A percentile compares a stretch with the other conserved stretches of the same genome.
These are phyloP conservation scores for Chlamydomonas reinhardtii DNA, from an alignment of 163 green algal genomes.

Conservation along the genomic window DNA sequence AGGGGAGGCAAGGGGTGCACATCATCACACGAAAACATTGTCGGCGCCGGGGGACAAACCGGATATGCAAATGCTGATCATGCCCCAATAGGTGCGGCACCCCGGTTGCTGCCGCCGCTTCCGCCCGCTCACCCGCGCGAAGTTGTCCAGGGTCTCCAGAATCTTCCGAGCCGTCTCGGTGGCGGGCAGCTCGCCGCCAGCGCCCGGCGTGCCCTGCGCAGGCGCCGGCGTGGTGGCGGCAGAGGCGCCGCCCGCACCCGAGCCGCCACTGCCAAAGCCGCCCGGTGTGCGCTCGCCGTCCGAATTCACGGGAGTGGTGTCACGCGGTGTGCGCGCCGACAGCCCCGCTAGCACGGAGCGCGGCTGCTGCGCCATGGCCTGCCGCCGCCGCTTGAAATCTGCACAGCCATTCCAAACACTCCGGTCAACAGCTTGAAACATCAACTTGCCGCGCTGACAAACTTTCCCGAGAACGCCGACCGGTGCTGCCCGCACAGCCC, in stretches of 20 bases:
- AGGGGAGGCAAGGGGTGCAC: neutral
- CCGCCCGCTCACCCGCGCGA: slow-evolving; percentile 29
- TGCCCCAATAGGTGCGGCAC: no score
- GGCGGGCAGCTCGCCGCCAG: neutral
- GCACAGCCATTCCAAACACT: no score
- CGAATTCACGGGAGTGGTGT: neutral
- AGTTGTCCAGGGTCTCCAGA: slow-evolving; percentile 54
- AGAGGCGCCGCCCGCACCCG: neutral
- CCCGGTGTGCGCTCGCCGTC: slow-evolving; percentile 26
- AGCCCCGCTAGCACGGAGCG: slow-evolving; percentile 47
- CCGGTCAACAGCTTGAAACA: no score
- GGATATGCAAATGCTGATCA: neutral
- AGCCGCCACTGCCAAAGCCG: neutral
- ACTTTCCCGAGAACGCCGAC: no score
- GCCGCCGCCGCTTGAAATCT: slow-evolving; percentile 55
- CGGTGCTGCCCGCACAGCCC: neutral
- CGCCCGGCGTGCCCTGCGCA: neutral
- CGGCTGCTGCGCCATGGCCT: slow-evolving; percentile 37
- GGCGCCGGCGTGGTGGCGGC: slow-evolving; percentile 8
- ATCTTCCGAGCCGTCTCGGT: slow-evolving; percentile 57
- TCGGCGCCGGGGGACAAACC: no score
- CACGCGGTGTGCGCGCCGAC: slow-evolving; percentile 6
- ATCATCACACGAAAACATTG: no score
- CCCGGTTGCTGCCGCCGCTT: no score
- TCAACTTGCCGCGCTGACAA: no score